Evolutionary conservation across 169 alveolate species (phyloP).

Genomic region (Neospora caninum): DNA sequence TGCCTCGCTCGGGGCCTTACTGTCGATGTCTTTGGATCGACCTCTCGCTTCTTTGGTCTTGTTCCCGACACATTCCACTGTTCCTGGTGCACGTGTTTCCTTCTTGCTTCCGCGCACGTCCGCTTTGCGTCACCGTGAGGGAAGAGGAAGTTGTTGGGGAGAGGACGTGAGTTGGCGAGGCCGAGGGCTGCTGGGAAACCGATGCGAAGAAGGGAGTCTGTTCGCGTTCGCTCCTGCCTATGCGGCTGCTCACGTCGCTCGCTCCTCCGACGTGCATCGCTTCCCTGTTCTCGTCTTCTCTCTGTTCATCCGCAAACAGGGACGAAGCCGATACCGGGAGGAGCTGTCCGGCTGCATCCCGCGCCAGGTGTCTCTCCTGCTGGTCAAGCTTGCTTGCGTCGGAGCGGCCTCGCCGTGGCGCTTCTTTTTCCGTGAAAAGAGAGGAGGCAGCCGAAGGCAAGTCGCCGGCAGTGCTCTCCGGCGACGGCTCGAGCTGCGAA

Average conservation of each 20-base stretch:
- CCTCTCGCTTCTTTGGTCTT: background rate
- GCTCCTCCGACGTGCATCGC: background rate
- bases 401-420: too few species aligned
- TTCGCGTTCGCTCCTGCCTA: background rate
- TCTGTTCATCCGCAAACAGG: background rate
- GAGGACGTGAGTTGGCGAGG: background rate
- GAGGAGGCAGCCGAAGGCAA: background rate
- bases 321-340: background rate
- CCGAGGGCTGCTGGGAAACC: background rate
- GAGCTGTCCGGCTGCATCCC: too few species aligned
- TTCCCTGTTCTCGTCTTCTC: background rate
- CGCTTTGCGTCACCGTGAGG: background rate
- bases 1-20: background rate
- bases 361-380: too few species aligned
- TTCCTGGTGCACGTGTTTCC: background rate
- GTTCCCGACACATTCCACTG: background rate
- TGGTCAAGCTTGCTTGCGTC: too few species aligned
- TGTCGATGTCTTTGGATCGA: background rate
- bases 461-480: too few species aligned
- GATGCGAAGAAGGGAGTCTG: background rate
- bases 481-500: too few species aligned
- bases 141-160: background rate
- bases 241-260: background rate
- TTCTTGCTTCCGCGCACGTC: background rate
- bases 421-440: background rate